Conservation (phyloP, 306 rosid species). For the Arachis hypogaea region DNA sequence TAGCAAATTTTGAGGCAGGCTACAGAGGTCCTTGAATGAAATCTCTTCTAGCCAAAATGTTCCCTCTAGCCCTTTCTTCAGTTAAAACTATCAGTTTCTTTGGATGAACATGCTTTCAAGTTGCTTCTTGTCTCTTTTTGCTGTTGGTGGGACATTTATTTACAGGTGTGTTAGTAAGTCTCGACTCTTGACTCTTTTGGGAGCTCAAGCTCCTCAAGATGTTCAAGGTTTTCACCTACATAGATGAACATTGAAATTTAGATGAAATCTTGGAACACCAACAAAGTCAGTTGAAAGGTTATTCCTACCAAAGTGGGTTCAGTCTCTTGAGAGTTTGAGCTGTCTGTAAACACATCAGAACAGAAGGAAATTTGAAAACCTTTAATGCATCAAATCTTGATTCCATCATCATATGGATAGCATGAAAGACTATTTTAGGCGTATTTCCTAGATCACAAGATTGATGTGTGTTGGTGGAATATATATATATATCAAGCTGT, state of each 20-base stretch:
- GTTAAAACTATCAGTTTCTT: conserved; percentile 2
- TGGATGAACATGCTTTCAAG: neutral
- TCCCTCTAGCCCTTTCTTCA: neutral
- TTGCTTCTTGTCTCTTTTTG: neutral
- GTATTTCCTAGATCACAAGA: conserved; percentile 10
- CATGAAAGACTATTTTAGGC: neutral
- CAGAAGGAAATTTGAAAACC: conserved; percentile 1
- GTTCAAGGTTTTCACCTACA: neutral
- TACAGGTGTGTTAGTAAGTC: neutral
- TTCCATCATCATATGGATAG: neutral
- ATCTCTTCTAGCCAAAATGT: neutral
- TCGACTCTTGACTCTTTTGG: neutral
- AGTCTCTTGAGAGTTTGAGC: conserved; percentile 1
- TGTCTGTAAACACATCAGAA: neutral
- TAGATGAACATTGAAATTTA: conserved; percentile 3
- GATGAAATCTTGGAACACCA: neutral
- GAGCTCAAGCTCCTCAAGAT: neutral
- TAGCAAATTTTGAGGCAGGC: neutral
- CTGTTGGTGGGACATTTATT: conserved; percentile 3
- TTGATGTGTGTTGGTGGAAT: neutral
- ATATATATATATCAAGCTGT: neutral
- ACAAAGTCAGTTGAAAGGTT: neutral
- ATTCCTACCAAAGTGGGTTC: neutral
- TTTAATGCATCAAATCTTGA: neutral
- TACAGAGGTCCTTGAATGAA: neutral